Evolutionary conservation across 495 filamentous ascomycete species (phyloP), one percentile per base, ranked within the genome.

Genomic region (Cairneyella variabilis): DNA sequence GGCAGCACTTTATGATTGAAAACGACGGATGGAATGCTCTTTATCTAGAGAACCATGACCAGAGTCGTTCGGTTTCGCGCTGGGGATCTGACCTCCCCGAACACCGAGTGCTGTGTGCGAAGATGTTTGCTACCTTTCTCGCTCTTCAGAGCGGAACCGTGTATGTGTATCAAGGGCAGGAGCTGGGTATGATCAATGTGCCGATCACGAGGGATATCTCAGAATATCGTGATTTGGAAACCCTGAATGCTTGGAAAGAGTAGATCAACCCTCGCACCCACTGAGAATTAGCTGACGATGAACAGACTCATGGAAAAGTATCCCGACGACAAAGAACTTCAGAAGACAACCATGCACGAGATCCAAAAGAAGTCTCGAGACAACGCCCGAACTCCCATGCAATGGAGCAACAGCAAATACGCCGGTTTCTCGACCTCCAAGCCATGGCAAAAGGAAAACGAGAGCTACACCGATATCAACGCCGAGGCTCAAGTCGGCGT

Each of bases 41-140:
- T 2, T 90, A 83, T 69, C 79, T 80, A 62, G 86, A 90, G 62
- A 90, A 88, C 55, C 87, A 90, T 61, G 86, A 90, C 60, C 81
- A 89, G 49, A 70, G 75, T 7, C 76, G 86, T 12, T 77, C 76
- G 3, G 74, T 89, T 22, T 81, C 82, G 44, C 76, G 84, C 12
- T 89, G 72, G 51, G 65, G 64, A 16, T 68, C 75, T 5, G 69
- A 77, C 49, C 66, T 65, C 1, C 76, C 78, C 2, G 69, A 76
- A 48, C 52, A 71, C 32, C 71, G 81, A 27, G 56, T 64, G 12
- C 36, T 64, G 1, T 72, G 76, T 2, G 77, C 80, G 0, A 90
- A 90, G 68, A 77, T 86, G 71, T 65, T 90, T 42, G 80, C 83
- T 0, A 74, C 83, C 12, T 74, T 83, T 59, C 65, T 84, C 52